Conservation (phyloP, 345 rosid species). For the Ceriops decandra region DNA sequence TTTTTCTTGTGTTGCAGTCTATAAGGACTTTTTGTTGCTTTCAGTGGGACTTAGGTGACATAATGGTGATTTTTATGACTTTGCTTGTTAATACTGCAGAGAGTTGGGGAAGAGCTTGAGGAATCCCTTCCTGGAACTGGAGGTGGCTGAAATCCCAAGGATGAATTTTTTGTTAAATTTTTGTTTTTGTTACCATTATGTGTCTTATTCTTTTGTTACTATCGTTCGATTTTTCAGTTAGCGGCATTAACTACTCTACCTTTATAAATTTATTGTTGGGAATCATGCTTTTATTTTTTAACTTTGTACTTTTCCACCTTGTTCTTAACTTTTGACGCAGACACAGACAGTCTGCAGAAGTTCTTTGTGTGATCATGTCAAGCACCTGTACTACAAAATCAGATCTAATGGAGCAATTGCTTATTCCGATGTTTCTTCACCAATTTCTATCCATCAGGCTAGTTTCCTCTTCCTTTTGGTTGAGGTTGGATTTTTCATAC, state of each 20-base stretch:
- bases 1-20: background rate
- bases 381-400: constrained; percentile 56
- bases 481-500: background rate
- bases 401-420: constrained; percentile 53
- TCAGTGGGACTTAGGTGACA: background rate
- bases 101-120: constrained; percentile 58
- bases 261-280: background rate
- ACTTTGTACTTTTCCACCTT: background rate
- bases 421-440: constrained; percentile 54
- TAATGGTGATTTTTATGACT: background rate
- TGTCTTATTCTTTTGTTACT: constrained; percentile 47
- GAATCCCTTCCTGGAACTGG: constrained; percentile 91
- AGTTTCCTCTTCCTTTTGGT: constrained; percentile 7
- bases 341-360: constrained; percentile 50
- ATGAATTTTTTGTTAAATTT: constrained; percentile 56
- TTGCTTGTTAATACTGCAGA: constrained; percentile 37
- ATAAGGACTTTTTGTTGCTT: background rate
- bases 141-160: constrained; percentile 74
- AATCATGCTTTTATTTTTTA: background rate
- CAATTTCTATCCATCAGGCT: constrained; percentile 52
- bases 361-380: constrained; percentile 58
- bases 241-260: constrained; percentile 11
- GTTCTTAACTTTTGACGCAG: constrained; percentile 35
- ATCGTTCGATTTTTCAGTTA: constrained; percentile 49
- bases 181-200: constrained; percentile 72